phyloP scores from a whole-genome alignment of 176 grass and related monocot genomes.

The Pontederia crassipes region DNA sequence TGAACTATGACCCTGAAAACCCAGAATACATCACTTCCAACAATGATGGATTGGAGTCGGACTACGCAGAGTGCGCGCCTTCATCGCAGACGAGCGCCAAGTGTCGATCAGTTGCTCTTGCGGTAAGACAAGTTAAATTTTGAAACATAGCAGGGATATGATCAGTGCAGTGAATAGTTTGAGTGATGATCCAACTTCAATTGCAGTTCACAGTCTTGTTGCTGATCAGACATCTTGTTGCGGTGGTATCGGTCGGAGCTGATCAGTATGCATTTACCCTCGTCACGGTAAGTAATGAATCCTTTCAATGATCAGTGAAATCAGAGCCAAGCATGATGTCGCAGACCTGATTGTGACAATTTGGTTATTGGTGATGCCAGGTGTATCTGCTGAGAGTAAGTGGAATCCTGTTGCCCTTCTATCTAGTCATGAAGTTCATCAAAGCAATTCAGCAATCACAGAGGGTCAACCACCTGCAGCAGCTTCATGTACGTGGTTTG shows the following conservation, averaged over 20 bases:
- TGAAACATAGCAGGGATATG: not conserved
- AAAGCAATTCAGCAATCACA: slow-evolving; percentile 48
- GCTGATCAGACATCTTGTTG: slow-evolving; percentile 49
- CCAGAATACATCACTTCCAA: not conserved
- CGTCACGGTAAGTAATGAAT: slow-evolving; percentile 38
- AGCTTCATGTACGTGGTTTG: slow-evolving; percentile 26
- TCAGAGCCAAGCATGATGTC: not conserved
- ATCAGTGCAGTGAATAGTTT: not conserved
- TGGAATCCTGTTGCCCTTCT: slow-evolving; percentile 64
- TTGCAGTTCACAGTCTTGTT: slow-evolving; percentile 46
- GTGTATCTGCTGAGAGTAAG: slow-evolving; percentile 48
- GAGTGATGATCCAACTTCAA: not conserved
- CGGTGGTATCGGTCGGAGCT: slow-evolving; percentile 32
- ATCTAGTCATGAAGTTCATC: slow-evolving; percentile 48
- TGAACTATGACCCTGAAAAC: slow-evolving; percentile 28
- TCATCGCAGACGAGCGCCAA: slow-evolving; percentile 24
- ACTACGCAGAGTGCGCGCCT: slow-evolving; percentile 22
- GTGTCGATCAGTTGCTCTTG: slow-evolving; percentile 30
- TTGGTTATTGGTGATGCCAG: slow-evolving; percentile 12
- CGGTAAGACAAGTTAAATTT: slow-evolving; percentile 21
- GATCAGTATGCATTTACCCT: slow-evolving; percentile 48
- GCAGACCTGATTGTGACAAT: not conserved
- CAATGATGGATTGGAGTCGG: slow-evolving; percentile 5
- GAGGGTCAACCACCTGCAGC: slow-evolving; percentile 33
- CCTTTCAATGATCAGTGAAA: not conserved